Base-by-base conservation (phyloP, 768 basidiomycete species). In the Lactarius psammicola region DNA sequence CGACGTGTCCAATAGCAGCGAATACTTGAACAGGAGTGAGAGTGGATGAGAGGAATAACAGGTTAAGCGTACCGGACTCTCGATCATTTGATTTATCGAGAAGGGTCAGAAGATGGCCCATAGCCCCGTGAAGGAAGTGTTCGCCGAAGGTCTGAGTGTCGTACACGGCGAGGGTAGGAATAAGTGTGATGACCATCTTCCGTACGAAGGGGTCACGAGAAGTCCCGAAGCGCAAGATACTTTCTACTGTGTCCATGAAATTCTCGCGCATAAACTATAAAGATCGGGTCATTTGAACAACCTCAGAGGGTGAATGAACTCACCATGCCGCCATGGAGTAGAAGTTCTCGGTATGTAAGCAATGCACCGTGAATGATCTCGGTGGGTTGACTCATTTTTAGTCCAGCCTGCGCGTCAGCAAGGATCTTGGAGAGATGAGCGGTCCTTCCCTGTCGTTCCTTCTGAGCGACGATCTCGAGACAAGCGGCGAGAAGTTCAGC, bases 321-420 rank as follows among this genome's bases (percentile, higher is more conserved):
- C 67, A 95, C 95, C 87, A 94, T 92, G 69, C 93, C 92, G n/a
- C 94, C 95, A 74, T 95, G 92, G 57, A 95, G 82, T 26, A 99
- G 78, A 30, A 99, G 80, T 73, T 95, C 92, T 56, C 94, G 88
- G 77, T 94, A 94, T 17, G 95, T 95, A 63, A 98, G 81, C 42
- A 99, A 72, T 13, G 92, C 94, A 2, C 95, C 97, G 69, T 98
- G 94, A 42, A 98, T 92, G 30, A 92, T 81, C 75, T 98, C 97
- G n/a, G n/a, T n/a, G 7, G 92, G 88, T 64, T 89, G 87, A 6
- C 82, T 82, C 72, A 85, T 86, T 75, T 90, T 92, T 62, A 95
- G 77, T 18, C 96, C 90, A 56, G 81, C 79, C 72, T 94, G 90
- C 4, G 95, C 93, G 72, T 98, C 95, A 63, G 88, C 85, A 33